phyloP scores from a whole-genome alignment of 192 early-diverging fungal genomes.

The Coemansia sp. region DNA sequence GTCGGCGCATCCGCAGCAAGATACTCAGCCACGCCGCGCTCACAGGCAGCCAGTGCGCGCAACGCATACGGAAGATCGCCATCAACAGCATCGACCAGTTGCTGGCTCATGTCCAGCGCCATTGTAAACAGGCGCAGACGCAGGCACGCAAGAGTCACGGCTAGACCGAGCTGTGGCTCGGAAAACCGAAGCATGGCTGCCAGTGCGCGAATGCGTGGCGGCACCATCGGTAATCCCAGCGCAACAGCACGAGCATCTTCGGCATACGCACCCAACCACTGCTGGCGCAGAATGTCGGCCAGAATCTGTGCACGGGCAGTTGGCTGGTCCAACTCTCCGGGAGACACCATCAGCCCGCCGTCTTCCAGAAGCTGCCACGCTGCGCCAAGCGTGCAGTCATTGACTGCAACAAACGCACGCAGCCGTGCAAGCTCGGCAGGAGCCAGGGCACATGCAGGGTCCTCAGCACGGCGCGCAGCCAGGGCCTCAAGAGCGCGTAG shows the following conservation, averaged over 20 bases:
- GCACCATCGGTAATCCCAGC: conserved; percentile 21
- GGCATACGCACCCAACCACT: conserved; percentile 28
- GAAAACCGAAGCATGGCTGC: conserved; percentile 36
- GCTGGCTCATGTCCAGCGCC: conserved; percentile 42
- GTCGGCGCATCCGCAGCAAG: conserved; percentile 1
- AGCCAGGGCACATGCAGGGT: not conserved
- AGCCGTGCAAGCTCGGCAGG: conserved; percentile 16
- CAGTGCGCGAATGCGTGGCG: conserved; percentile 24
- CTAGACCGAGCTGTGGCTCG: conserved; percentile 17
- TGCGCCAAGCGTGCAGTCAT: conserved; percentile 20
- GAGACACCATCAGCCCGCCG: conserved; percentile 48
- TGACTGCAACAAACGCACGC: conserved; percentile 14
- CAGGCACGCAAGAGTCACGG: conserved; percentile 18
- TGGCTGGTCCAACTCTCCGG: conserved; percentile 39
- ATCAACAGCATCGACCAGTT: conserved; percentile 11
- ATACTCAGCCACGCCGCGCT: conserved; percentile 19
- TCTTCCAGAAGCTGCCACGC: conserved; percentile 49
- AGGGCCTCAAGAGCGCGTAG: conserved; percentile 23
- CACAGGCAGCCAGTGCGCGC: conserved; percentile 27
- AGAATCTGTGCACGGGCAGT: conserved; percentile 31
- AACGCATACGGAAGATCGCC: not conserved
- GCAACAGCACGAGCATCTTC: not conserved
- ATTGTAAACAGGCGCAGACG: conserved; percentile 10
- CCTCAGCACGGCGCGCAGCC: not conserved
- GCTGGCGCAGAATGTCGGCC: conserved; percentile 33